Evolutionary conservation across 139 green algal species (phyloP).

Genomic region (Pleodorina starrii): DNA sequence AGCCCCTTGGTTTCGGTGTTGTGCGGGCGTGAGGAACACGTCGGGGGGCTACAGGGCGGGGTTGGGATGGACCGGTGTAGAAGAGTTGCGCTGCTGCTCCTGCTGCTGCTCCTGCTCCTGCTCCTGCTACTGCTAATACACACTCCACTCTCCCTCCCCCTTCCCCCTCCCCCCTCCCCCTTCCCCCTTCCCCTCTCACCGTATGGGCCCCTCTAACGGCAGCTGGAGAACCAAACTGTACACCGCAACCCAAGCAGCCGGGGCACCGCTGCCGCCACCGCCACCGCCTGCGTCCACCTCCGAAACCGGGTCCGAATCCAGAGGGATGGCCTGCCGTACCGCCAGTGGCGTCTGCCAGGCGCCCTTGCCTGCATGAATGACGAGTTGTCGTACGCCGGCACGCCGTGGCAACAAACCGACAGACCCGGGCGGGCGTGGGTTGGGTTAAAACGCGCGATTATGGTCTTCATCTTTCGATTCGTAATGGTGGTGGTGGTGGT

Average conservation of each 20-base stretch:
- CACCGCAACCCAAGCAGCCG: not conserved
- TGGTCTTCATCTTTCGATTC: too few relatives aligned
- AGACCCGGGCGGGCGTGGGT: too few relatives aligned
- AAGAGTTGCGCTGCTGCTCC: too few relatives aligned
- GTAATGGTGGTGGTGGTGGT: too few relatives aligned
- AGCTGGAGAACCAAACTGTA: conserved; percentile 45
- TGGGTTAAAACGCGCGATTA: too few relatives aligned
- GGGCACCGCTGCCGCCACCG: not conserved
- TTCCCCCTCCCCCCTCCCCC: not conserved
- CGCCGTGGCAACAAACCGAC: too few relatives aligned
- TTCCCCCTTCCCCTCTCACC: not conserved
- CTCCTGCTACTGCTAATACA: too few relatives aligned
- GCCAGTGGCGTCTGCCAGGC: conserved; percentile 42
- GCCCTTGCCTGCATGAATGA: conserved; percentile 15
- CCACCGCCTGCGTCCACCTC: not conserved
- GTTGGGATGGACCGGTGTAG: too few relatives aligned
- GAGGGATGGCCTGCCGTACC: not conserved
- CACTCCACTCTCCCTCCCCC: not conserved
- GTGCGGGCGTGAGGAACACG: not conserved
- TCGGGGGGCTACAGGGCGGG: too few relatives aligned
- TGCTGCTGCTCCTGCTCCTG: too few relatives aligned
- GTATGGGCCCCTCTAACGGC: conserved; percentile 19
- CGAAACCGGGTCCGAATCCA: not conserved
- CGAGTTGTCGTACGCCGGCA: too few relatives aligned
- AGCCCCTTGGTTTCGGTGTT: not conserved